Evolutionary conservation across 148 eudicot species (phyloP), one percentile per base, ranked within the genome.

Genomic region (Vaccinium darrowii): DNA sequence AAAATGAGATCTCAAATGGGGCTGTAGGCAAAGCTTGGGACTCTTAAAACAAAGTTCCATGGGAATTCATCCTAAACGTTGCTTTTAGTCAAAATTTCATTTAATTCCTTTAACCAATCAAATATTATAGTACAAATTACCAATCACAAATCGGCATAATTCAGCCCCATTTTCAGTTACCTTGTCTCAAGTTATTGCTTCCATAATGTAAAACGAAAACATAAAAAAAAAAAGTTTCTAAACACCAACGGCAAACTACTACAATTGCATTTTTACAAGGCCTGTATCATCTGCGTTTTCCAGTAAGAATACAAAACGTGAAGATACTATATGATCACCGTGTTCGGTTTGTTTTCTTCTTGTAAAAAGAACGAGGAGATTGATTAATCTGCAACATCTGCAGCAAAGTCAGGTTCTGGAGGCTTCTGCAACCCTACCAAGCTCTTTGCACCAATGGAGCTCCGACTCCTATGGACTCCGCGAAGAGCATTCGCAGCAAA

Each of bases 401-500:
- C 83, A 25, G 50, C 67, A 74, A 89, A 89, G 50, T 89, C 87
- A 3, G 90, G 90, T 65, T 89, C 90, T 1, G 87, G 49, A 56
- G 90, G 90, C 65, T 89, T 89, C 36, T 23, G 87, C 67, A 87
- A 51, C 27, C 25, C 54, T 47, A 84, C 81, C 75, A 86, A 72
- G 18, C 84, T 85, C 33, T 27, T 73, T 5, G 76, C 12, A 57
- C 71, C 75, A 1, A 57, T 1, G 15, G 81, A 21, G 79, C 86
- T 71, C 13, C 90, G 85, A 30, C 51, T 19, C 89, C 86, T 86
- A 80, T 84, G 85, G 60, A 87, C 83, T 30, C 85, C 83, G 14
- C 82, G 83, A 83, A 89, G 87, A 30, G 90, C 90, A 53, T 89
- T 89, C 5, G 86, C 82, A 36, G 90, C 90, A 87, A 89, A 89